A percentile compares a stretch with the other conserved stretches of the same genome.
Evolutionary conservation across 1,284 basidiomycete genomes (phyloP).

Genomic region (Trichosporon asahii): DNA sequence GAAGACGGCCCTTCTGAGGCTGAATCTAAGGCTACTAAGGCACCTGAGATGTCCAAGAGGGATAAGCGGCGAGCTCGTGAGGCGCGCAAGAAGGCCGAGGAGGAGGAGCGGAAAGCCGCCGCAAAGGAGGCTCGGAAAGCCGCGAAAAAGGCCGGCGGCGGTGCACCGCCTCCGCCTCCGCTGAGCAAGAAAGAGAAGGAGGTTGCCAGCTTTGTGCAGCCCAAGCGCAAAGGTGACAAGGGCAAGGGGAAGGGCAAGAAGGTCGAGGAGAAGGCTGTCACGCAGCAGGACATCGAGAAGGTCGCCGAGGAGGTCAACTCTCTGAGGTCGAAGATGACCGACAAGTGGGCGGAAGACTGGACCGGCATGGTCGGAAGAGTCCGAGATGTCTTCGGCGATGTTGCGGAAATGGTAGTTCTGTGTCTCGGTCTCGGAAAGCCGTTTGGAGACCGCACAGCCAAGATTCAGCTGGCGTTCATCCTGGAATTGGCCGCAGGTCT

Average conservation of each 20-base stretch:
- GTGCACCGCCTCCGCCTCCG: slow-evolving; percentile 6
- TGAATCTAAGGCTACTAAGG: neutral
- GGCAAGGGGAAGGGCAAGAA: slow-evolving; percentile 14
- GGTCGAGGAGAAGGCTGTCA: slow-evolving; percentile 18
- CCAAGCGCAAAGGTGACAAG: slow-evolving; percentile 24
- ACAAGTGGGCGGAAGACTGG: slow-evolving; percentile 42
- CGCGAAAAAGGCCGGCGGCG: slow-evolving; percentile 26
- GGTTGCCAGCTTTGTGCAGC: slow-evolving; percentile 18
- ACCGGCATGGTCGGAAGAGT: slow-evolving; percentile 19
- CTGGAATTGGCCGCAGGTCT: slow-evolving; percentile 19
- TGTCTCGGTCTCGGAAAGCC: slow-evolving; percentile 46
- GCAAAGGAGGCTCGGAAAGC: slow-evolving; percentile 36
- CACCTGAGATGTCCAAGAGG: slow-evolving; percentile 63
- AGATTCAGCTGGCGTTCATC: slow-evolving; percentile 45
- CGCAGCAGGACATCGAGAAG: slow-evolving; percentile 22
- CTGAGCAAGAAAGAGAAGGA: slow-evolving; percentile 16
- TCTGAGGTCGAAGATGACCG: slow-evolving; percentile 39
- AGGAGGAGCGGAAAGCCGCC: slow-evolving; percentile 34
- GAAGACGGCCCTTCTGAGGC: slow-evolving; percentile 18
- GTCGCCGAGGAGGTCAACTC: slow-evolving; percentile 28
- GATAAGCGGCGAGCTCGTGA: slow-evolving; percentile 76
- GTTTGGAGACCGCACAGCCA: slow-evolving; percentile 42
- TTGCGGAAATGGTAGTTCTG: slow-evolving; percentile 23
- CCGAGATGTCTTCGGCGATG: neutral
- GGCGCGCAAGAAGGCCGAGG: slow-evolving; percentile 66